Evolutionary conservation across 2,329 filamentous ascomycete genomes (phyloP), one percentile per base, ranked within the genome.

Genomic region (Ophiocordyceps polyrhachis-furcata): DNA sequence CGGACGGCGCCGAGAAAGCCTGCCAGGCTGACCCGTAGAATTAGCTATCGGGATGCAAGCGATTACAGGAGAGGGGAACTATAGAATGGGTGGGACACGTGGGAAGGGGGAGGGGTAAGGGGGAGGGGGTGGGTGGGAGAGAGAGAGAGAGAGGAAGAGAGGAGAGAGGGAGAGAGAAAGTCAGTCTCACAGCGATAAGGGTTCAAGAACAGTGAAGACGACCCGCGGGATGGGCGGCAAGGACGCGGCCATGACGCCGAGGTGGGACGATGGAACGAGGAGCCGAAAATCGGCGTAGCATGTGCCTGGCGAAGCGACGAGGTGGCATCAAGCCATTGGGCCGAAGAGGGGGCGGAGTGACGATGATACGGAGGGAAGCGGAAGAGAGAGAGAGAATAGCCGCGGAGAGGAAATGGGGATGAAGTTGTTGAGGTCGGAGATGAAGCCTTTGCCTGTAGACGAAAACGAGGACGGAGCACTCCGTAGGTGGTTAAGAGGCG

Each of bases 141-240:
- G n/a, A 5, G 31, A 6, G 31, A 11, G 31, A 11, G 31, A 6
- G 31, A 6, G 7, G 14, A n/a, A n/a, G n/a, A 11, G 23, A 8
- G 41, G 20, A 29, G 40, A 31, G 17, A 29, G 17, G 23, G 32
- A 23, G 19, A 5, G 37, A 35, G 37, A n/a, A 41, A 31, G 35
- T 3, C 20, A 32, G 15, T 21, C 70, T 62, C 68, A 81, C 77
- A 82, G 66, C 19, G 77, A 79, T 47, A 83, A 64, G 29, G 81
- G 81, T 59, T 85, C 81, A 40, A 83, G 56, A 45, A 83, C 58
- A 28, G 76, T 81, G 51, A 85, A 83, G 43, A 83, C 64, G 42
- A 81, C 57, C 48, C 77, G 69, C 13, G 81, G 81, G 53, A 83
- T 66, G 3, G 67, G 55, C 2, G 81, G 79, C 20, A 85, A 67